Evolutionary conservation across 1,284 basidiomycete species (phyloP).

Genomic region (Paramarasmius palmivorus): DNA sequence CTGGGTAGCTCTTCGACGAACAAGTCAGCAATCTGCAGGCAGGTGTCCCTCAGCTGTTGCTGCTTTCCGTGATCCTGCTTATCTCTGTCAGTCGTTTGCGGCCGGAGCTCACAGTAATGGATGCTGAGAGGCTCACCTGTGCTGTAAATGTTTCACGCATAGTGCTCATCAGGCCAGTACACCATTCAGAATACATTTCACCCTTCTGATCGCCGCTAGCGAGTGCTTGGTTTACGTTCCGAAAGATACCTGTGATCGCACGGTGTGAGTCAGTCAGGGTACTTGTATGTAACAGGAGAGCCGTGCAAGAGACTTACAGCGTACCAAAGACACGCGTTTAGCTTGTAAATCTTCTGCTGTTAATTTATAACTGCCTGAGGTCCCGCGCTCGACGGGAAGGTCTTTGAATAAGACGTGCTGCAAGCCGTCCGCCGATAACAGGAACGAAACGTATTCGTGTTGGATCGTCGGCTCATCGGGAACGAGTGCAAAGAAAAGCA

Average conservation of each 20-base stretch:
- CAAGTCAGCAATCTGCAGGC: no score
- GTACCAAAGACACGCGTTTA: constrained; percentile 26
- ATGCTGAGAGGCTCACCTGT: neutral
- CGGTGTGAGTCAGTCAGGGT: neutral
- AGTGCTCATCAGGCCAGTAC: neutral
- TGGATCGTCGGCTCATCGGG: constrained; percentile 55
- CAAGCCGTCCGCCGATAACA: constrained; percentile 54
- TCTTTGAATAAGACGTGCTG: constrained; percentile 51
- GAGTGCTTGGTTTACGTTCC: neutral
- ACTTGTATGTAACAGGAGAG: neutral
- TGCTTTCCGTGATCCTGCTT: no score
- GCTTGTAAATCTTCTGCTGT: constrained; percentile 24
- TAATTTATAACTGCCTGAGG: constrained; percentile 20
- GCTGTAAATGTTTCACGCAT: neutral
- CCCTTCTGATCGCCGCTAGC: neutral
- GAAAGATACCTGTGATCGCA: neutral
- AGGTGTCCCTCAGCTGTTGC: no score
- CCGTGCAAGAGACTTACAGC: constrained; percentile 20
- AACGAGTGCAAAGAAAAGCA: constrained; percentile 59
- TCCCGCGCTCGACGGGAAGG: constrained; percentile 15
- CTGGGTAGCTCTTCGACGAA: no score
- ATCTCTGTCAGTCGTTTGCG: neutral
- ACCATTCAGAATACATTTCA: constrained; percentile 1
- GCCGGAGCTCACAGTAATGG: neutral
- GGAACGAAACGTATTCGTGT: constrained; percentile 53